Conservation (phyloP, 2,329 filamentous ascomycete genomes). For the Acarospora socialis region DNA sequence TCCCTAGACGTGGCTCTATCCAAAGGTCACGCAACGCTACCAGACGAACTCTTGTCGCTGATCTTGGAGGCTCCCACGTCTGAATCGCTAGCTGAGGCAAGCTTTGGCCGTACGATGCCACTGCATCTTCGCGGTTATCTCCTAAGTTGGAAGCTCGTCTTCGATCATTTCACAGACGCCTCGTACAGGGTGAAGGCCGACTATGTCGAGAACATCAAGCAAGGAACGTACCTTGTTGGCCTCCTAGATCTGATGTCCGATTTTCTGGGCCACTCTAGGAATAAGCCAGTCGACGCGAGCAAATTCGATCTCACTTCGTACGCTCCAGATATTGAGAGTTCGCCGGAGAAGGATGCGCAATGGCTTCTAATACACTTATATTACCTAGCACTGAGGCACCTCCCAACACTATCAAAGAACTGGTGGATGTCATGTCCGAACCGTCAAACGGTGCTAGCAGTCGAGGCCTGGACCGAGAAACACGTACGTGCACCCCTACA, state of each 20-base stretch:
- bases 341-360: slow-evolving; percentile 58
- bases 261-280: slow-evolving; percentile 64
- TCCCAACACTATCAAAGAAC: slow-evolving; percentile 61
- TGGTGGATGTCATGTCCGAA: slow-evolving; percentile 78
- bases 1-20: slow-evolving; percentile 57
- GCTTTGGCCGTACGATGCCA: slow-evolving; percentile 52
- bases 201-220: slow-evolving; percentile 67
- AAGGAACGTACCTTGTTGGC: slow-evolving; percentile 51
- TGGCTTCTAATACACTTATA: slow-evolving; percentile 78
- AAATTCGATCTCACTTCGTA: slow-evolving; percentile 58
- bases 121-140: slow-evolving; percentile 62
- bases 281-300: slow-evolving; percentile 53
- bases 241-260: slow-evolving; percentile 72
- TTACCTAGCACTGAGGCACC: slow-evolving; percentile 63
- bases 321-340: slow-evolving; percentile 40
- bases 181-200: slow-evolving; percentile 71
- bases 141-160: slow-evolving; percentile 77
- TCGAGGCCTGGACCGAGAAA: slow-evolving; percentile 75
- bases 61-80: slow-evolving; percentile 64
- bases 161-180: slow-evolving; percentile 66
- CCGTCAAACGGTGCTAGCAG: slow-evolving; percentile 59
- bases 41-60: slow-evolving; percentile 72
- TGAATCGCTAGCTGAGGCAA: slow-evolving; percentile 50
- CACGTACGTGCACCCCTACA: slow-evolving; percentile 61
- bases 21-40: slow-evolving; percentile 47